Evolutionary conservation across 371 early-diverging fungal species (phyloP), one percentile per base, ranked within the genome.

Genomic region (Paramicrosporidium saccamoebae): DNA sequence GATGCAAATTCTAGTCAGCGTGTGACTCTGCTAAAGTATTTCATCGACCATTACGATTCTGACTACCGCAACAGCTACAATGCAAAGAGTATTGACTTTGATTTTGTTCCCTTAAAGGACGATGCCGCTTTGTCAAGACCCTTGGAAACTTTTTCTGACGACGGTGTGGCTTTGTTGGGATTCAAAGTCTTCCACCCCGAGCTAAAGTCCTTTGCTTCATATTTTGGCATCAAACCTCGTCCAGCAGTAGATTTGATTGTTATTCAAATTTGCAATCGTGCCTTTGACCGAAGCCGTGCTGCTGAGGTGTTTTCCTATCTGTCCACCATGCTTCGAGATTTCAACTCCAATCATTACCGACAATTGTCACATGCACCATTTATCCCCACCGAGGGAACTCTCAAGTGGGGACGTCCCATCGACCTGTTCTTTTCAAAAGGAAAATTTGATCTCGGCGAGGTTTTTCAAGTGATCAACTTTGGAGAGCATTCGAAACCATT

Each of bases 211-310:
- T 44, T 56, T 14, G 50, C 60, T 5, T 55, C 57, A 6, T 60
- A 58, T 36, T 41, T 81, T 7, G 66, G 72, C 1, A 56, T 78
- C 10, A 51, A 52, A 17, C 48, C 55, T n/a, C 73, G 75, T 0
- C 22, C 46, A 4, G 39, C 59, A 0, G 37, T 32, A 1, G 25
- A 30, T 7, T 19, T 64, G 6, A 9, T 50, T 5, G 19, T 62
- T 11, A 39, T 48, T 5, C 51, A 56, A 3, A 36, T 59, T 13
- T 14, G 32, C 3, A 14, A 28, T 2, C 37, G 42, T 0, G 55
- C 53, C 1, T 44, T 47, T 1, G 48, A 56, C 5, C 34, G 28
- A 1, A 27, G 27, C 1, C 38, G 46, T 6, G 69, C 67, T 0
- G 36, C 30, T 2, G 33, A 30, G 0, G 31, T 63, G 0, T 68